Base-by-base conservation (phyloP, 768 basidiomycete species). In the Atractiella rhizophila region DNA sequence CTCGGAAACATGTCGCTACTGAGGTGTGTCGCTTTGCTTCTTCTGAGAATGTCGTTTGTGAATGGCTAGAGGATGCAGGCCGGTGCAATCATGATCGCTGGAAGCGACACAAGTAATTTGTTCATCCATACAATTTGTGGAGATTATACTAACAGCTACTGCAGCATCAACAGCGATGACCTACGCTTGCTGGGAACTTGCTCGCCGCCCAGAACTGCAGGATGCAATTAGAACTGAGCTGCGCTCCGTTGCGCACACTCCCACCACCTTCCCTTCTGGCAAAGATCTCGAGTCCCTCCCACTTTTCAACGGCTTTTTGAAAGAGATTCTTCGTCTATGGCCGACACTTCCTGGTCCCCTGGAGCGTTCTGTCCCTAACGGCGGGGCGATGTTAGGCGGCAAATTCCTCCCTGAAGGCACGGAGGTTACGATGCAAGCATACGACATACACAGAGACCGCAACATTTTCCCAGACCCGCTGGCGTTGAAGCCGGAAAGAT, bases 391-490 rank as follows among this genome's bases (percentile, higher is more conserved):
- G 24, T 23, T 35, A 9, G 7, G 18, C 24, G 34, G 34, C 16
- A n/a, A 19, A 9, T 35, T 23, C 13, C 34, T 35, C 8, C 34
- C 34, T 8, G 9, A 35, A 9, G 24, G 24, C 34, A 35, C 34
- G 34, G 34, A 35, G 24, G 34, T 35, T 23, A 35, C 34, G 8
- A 35, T 35, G 34, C 34, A 35, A 35, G 34, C 34, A 12, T 35
- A 35, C 34, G 34, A 35, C n/a, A 7, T 35, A 9, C 34, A 35
- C 16, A 18, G 34, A 18, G 34, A 35, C 24, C 18, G 9, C 8
- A 16, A 8, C 34, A n/a, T 16, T 23, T 35, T 35, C 34, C 7
- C n/a, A 19, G 34, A 35, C 24, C 34, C 34, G 8, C 34, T 35
- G 24, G 8, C 7, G 7, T 23, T 35, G 18, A 35, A 35, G 34